Conservation (phyloP, 2,329 filamentous ascomycete genomes). For the Hortaea werneckii region DNA sequence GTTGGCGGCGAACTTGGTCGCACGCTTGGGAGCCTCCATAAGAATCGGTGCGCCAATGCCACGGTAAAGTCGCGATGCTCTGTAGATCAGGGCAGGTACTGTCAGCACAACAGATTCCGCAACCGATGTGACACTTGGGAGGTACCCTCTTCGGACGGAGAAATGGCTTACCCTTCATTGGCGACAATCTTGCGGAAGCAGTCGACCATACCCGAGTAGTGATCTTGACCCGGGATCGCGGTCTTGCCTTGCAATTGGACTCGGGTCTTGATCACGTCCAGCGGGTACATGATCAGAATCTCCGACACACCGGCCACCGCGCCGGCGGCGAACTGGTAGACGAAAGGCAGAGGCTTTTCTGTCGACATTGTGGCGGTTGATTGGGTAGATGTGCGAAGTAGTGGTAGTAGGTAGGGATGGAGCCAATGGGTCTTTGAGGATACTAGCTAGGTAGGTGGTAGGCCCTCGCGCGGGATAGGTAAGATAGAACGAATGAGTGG, state of each 20-base stretch:
- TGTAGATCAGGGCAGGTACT: constrained; percentile 26
- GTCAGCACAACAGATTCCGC: neutral
- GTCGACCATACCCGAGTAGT: constrained; percentile 95
- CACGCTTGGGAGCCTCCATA: constrained; percentile 92
- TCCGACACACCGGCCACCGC: constrained; percentile 97
- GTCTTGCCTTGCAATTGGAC: constrained; percentile 58
- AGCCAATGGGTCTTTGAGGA: neutral
- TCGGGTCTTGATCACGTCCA: constrained; percentile 97
- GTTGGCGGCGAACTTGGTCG: constrained; percentile 98
- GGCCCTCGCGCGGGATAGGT: too few relatives aligned
- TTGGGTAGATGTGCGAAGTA: neutral
- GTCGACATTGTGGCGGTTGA: constrained; percentile 31
- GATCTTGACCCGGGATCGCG: constrained; percentile 58
- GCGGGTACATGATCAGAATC: constrained; percentile 67
- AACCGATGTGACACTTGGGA: neutral
- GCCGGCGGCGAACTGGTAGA: constrained; percentile 93
- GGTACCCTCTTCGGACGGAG: neutral
- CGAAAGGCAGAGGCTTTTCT: constrained; percentile 74
- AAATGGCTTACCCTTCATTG: constrained; percentile 77
- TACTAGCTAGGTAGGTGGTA: neutral
- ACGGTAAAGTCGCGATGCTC: constrained; percentile 75
- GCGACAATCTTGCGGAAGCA: constrained; percentile 96
- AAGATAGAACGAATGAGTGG: too few relatives aligned
- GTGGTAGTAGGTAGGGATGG: neutral
- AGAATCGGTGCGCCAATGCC: constrained; percentile 92